Conservation (phyloP, 1,284 basidiomycete genomes). For the Calocybe gambosa region DNA sequence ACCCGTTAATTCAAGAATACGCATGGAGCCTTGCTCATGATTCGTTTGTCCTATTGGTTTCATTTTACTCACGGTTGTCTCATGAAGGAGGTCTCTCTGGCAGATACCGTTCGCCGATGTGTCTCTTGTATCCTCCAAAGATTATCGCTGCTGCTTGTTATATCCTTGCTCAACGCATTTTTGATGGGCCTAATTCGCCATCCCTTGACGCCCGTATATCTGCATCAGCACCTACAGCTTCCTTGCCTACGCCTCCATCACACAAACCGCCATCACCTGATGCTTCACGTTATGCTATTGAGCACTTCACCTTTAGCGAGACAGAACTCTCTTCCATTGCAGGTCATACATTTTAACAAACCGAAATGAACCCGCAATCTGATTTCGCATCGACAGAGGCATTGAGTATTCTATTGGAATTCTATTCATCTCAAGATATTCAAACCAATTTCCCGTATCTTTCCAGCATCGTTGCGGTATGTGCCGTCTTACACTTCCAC, state of each 20-base stretch:
- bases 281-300: slow-evolving; percentile 57
- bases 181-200: slow-evolving; percentile 64
- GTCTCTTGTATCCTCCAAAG: slow-evolving; percentile 58
- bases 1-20: slow-evolving; percentile 53
- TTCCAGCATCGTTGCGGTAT: slow-evolving; percentile 42
- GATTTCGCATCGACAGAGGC: slow-evolving; percentile 39
- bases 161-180: slow-evolving; percentile 62
- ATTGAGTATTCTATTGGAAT: slow-evolving; percentile 62
- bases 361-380: slow-evolving; percentile 4
- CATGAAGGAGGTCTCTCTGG: neutral
- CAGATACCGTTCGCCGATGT: slow-evolving; percentile 73
- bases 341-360: slow-evolving; percentile 35
- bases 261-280: slow-evolving; percentile 68
- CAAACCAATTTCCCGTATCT: slow-evolving; percentile 45
- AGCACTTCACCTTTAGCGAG: slow-evolving; percentile 58
- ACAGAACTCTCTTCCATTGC: slow-evolving; percentile 50
- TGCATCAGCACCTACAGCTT: slow-evolving; percentile 51
- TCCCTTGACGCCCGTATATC: slow-evolving; percentile 69
- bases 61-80: slow-evolving; percentile 4
- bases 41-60: slow-evolving; percentile 49
- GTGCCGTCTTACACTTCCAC: slow-evolving; percentile 20
- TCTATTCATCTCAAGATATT: slow-evolving; percentile 59
- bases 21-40: slow-evolving; percentile 82
- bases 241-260: slow-evolving; percentile 68
- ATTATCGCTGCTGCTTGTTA: slow-evolving; percentile 71